Evolutionary conservation across 2,329 filamentous ascomycete species (phyloP).

Genomic region (Alternaria arbusti): DNA sequence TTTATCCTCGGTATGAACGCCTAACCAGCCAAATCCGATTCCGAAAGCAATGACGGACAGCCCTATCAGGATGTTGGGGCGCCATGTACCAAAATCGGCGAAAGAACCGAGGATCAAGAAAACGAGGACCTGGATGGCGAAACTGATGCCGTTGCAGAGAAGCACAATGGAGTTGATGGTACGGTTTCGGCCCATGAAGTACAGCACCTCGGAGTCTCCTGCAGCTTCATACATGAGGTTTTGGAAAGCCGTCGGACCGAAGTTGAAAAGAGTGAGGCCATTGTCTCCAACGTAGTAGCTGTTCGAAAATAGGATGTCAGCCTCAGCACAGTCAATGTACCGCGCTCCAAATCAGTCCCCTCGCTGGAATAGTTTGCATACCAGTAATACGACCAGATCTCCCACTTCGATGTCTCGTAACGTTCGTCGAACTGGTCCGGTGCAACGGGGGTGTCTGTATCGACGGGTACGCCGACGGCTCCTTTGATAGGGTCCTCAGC

Average conservation of each 20-base stretch:
- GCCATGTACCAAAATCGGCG: slow-evolving; percentile 69
- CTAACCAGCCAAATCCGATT: slow-evolving; percentile 70
- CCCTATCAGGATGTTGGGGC: slow-evolving; percentile 64
- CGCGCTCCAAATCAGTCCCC: background rate
- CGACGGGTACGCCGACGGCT: slow-evolving; percentile 20
- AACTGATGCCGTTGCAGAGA: slow-evolving; percentile 70
- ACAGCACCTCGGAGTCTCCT: slow-evolving; percentile 58
- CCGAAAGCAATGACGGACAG: slow-evolving; percentile 59
- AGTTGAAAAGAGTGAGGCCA: slow-evolving; percentile 66
- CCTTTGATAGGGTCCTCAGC: slow-evolving; percentile 29
- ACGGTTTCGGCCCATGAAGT: slow-evolving; percentile 60
- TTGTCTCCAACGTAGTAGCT: slow-evolving; percentile 72
- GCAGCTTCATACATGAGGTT: slow-evolving; percentile 68
- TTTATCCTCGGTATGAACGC: slow-evolving; percentile 64
- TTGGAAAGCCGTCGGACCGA: slow-evolving; percentile 57
- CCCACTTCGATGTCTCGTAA: slow-evolving; percentile 59
- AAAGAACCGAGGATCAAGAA: slow-evolving; percentile 61
- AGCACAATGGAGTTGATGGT: slow-evolving; percentile 58
- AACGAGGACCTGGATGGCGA: slow-evolving; percentile 68
- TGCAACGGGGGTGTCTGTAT: slow-evolving; percentile 53
- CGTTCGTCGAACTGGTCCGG: slow-evolving; percentile 62
- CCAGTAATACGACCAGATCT: slow-evolving; percentile 65
- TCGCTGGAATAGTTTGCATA: slow-evolving; percentile 26
- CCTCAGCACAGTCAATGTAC: background rate
- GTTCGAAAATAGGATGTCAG: slow-evolving; percentile 18